Evolutionary conservation across 495 filamentous ascomycete genomes (phyloP).

Genomic region (Neurospora sp.): DNA sequence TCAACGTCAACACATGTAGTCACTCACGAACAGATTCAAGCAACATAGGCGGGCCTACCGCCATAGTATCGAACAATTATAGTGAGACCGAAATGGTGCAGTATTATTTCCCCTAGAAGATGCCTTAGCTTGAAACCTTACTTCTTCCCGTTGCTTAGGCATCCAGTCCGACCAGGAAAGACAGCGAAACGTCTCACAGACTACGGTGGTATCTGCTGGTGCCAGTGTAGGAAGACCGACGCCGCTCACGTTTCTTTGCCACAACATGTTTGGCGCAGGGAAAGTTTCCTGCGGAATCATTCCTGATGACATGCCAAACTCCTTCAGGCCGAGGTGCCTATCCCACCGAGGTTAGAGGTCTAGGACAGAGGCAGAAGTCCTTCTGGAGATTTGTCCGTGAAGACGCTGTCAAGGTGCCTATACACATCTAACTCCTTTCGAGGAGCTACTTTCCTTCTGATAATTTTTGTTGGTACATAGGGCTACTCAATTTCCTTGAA

Average conservation of each 20-base stretch:
- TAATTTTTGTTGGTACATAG: neutral
- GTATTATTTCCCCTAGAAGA: neutral
- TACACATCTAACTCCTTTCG: neutral
- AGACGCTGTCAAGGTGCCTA: neutral
- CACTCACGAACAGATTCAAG: neutral
- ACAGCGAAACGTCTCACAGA: neutral
- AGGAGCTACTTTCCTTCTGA: neutral
- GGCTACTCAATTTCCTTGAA: neutral
- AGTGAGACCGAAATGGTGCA: neutral
- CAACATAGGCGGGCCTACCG: neutral
- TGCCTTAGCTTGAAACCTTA: neutral
- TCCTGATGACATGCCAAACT: neutral
- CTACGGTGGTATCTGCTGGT: neutral
- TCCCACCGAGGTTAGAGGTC: neutral
- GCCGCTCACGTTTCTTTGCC: neutral
- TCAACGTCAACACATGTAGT: neutral
- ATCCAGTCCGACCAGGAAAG: neutral
- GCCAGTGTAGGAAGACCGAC: neutral
- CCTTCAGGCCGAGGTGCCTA: neutral
- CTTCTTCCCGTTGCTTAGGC: neutral
- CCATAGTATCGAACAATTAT: neutral
- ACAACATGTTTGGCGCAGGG: neutral
- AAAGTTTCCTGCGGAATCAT: neutral
- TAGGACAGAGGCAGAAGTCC: neutral
- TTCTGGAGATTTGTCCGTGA: neutral